Evolutionary conservation across 164 flowering plant genomes (phyloP).

Genomic region (Warburgia ugandensis): DNA sequence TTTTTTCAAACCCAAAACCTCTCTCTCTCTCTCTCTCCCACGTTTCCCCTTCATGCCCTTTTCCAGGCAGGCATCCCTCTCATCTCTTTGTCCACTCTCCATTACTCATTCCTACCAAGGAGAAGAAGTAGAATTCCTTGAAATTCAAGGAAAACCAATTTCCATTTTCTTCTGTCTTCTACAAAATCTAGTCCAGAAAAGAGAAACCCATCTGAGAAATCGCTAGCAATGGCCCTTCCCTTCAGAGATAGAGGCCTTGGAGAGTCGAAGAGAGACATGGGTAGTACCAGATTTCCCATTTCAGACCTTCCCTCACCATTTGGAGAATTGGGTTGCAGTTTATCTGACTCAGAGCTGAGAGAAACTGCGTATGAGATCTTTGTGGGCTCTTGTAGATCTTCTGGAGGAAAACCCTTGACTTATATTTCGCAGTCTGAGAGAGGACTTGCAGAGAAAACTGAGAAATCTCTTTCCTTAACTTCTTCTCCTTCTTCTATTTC

Average conservation of each 20-base stretch:
- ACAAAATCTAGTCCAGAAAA: background rate
- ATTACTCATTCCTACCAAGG: background rate
- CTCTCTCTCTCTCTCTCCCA: no score
- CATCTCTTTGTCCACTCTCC: background rate
- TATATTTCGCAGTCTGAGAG: conserved; percentile 30
- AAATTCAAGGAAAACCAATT: conserved; percentile 1
- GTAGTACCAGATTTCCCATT: conserved; percentile 11
- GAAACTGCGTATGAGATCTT: conserved; percentile 81
- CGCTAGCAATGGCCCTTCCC: conserved; percentile 49
- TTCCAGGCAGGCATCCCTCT: conserved; percentile 5
- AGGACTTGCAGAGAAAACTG: background rate
- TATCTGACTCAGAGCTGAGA: conserved; percentile 62
- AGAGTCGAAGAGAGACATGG: conserved; percentile 49
- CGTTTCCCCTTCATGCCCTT: background rate
- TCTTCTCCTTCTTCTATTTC: conserved; percentile 17
- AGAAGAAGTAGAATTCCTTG: background rate
- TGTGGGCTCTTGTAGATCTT: conserved; percentile 63
- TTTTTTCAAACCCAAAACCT: no score
- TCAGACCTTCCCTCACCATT: conserved; percentile 50
- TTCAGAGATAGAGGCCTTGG: conserved; percentile 62
- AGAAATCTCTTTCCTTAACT: conserved; percentile 15
- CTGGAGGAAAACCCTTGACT: conserved; percentile 59
- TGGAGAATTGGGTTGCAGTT: conserved; percentile 42
- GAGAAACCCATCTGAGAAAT: background rate
- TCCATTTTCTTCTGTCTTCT: conserved; percentile 10